Evolutionary conservation across 208 protist species (phyloP).

Genomic region (Acanthamoeba polyphaga): DNA sequence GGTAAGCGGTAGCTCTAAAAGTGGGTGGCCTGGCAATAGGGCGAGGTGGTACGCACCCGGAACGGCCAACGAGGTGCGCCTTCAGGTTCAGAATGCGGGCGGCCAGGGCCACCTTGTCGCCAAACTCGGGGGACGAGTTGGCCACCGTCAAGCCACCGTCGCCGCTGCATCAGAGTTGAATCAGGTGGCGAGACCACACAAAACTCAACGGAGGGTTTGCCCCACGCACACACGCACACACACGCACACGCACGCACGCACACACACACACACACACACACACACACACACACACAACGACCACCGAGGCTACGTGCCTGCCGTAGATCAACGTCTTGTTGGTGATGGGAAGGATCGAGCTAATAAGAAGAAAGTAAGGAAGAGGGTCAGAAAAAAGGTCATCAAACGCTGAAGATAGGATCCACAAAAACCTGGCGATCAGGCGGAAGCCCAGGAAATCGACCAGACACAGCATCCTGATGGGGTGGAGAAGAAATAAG

Average conservation of each 20-base stretch:
- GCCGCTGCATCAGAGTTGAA: background rate
- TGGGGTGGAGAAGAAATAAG: no score
- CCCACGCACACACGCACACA: no score
- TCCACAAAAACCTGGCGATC: conserved; percentile 51
- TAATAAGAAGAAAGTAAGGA: background rate
- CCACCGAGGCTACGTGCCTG: background rate
- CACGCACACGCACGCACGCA: no score
- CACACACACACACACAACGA: no score
- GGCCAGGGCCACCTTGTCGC: background rate
- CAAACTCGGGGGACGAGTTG: background rate
- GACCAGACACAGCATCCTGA: background rate
- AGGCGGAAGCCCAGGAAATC: conserved; percentile 79
- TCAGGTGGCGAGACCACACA: no score
- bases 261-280: no score
- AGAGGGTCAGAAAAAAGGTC: background rate
- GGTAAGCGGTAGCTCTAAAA: no score
- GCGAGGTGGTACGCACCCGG: background rate
- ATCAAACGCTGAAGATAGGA: background rate
- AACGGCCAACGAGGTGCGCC: background rate
- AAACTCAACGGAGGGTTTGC: no score
- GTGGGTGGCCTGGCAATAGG: background rate
- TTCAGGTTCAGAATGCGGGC: conserved; percentile 14
- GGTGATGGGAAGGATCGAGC: conserved; percentile 55
- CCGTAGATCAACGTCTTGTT: conserved; percentile 56
- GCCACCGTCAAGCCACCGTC: background rate